These are phyloP conservation scores for Fabrea salina DNA, from an alignment of 169 alveolate genomes.

Conservation along the genomic window DNA sequence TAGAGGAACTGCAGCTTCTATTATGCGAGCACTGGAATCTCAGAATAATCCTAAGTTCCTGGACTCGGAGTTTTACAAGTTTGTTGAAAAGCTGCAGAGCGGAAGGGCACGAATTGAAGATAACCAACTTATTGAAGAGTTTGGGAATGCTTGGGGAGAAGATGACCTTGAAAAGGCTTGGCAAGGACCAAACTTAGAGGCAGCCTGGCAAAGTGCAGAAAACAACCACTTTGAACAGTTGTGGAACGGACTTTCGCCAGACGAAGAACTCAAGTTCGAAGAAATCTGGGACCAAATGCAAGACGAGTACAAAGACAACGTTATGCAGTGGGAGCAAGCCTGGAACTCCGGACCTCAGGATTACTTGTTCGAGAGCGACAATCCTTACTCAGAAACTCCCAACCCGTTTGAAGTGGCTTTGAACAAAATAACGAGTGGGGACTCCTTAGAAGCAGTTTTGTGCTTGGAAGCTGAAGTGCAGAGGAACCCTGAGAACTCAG, in stretches of 20 bases:
- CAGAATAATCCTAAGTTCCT: constrained; percentile 14
- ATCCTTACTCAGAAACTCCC: constrained; percentile 38
- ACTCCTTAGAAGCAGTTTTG: constrained; percentile 76
- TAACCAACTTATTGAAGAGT: constrained; percentile 21
- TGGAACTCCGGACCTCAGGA: not conserved
- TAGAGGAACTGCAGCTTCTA: not conserved
- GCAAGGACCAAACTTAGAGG: constrained; percentile 13
- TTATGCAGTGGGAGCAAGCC: not conserved
- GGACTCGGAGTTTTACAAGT: constrained; percentile 25
- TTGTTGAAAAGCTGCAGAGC: constrained; percentile 16
- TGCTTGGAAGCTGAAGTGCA: constrained; percentile 81
- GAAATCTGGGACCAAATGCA: not conserved
- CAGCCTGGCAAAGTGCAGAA: constrained; percentile 3
- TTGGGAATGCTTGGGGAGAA: constrained; percentile 1
- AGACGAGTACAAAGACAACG: not conserved
- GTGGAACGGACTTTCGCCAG: not conserved
- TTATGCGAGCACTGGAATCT: not conserved
- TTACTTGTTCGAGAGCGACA: constrained; percentile 41
- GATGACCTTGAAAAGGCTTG: constrained; percentile 7
- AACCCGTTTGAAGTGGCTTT: constrained; percentile 63
- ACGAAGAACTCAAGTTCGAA: not conserved
- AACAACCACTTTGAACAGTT: not conserved
- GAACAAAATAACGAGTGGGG: constrained; percentile 65
- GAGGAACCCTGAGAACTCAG: constrained; percentile 70
- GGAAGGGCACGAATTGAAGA: constrained; percentile 17